A percentile compares a stretch with the other conserved stretches of the same genome.
These are phyloP conservation scores for Austroboletus festivus DNA, from an alignment of 768 basidiomycete species.

Conservation along the genomic window DNA sequence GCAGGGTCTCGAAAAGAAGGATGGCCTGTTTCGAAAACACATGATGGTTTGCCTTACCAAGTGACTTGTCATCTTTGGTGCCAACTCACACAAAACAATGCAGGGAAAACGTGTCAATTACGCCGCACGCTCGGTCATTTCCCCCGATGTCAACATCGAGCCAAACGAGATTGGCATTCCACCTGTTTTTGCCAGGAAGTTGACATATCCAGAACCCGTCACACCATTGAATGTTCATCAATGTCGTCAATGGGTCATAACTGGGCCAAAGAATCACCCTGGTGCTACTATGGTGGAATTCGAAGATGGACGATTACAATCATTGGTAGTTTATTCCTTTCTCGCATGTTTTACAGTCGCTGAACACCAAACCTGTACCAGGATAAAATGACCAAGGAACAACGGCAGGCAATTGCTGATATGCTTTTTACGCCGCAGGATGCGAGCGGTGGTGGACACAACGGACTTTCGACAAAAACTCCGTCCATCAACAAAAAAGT, in stretches of 20 bases:
- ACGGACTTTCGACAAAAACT: conserved; percentile 73
- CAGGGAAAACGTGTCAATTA: conserved; percentile 99
- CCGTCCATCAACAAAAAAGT: conserved; percentile 93
- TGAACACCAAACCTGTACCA: conserved; percentile 29
- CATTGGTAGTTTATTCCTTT: conserved; percentile 50
- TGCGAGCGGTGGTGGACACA: conserved; percentile 42
- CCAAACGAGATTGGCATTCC: conserved; percentile 98
- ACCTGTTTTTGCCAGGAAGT: conserved; percentile 92
- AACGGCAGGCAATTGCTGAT: conserved; percentile 93
- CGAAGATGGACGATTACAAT: conserved; percentile 88
- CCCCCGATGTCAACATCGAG: conserved; percentile 98
- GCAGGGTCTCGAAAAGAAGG: conserved; percentile 97
- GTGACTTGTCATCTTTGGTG: background rate
- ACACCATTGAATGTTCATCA: conserved; percentile 87
- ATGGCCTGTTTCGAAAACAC: conserved; percentile 94
- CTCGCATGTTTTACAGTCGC: background rate
- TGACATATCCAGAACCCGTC: conserved; percentile 97
- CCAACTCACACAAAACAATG: background rate
- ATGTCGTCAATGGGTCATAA: conserved; percentile 85
- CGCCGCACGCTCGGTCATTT: conserved; percentile 99
- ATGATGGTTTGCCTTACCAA: conserved; percentile 80
- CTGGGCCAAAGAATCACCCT: conserved; percentile 83
- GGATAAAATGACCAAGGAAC: conserved; percentile 85
- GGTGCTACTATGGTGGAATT: conserved; percentile 94
- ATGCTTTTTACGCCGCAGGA: conserved; percentile 91